Evolutionary conservation across 768 basidiomycete genomes (phyloP).

Genomic region (Strobilomyces confusus): DNA sequence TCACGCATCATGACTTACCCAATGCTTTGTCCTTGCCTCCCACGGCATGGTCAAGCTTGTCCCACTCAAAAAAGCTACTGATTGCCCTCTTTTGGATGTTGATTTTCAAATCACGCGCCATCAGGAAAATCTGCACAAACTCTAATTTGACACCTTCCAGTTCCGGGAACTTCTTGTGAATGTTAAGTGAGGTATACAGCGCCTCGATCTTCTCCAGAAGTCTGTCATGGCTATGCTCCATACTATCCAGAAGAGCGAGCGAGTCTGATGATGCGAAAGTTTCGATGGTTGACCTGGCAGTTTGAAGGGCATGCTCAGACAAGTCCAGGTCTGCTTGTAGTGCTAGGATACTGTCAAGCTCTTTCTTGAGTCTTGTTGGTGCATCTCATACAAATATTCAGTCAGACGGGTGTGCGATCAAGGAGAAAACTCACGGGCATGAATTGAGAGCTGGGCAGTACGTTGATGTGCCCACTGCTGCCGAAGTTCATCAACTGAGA

Average conservation of each 20-base stretch:
- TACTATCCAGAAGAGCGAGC: too few species aligned
- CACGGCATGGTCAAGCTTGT: constrained; percentile 21
- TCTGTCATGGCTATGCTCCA: too few species aligned
- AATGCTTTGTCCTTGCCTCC: constrained; percentile 17
- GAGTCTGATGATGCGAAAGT: constrained; percentile 16
- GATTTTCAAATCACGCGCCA: background rate
- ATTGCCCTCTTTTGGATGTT: background rate
- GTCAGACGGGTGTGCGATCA: too few species aligned
- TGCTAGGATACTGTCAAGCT: background rate
- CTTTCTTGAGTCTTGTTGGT: constrained; percentile 1
- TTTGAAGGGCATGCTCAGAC: constrained; percentile 22
- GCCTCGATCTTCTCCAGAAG: constrained; percentile 4
- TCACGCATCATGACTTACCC: too few species aligned
- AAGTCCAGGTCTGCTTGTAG: constrained; percentile 29
- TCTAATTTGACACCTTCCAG: background rate
- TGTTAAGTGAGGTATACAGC: background rate
- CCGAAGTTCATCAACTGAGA: background rate
- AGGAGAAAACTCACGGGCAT: background rate
- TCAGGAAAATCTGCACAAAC: background rate
- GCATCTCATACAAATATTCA: background rate
- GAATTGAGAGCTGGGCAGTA: background rate
- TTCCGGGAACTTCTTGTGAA: background rate
- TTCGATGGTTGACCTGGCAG: constrained; percentile 4
- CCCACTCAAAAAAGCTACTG: constrained; percentile 9
- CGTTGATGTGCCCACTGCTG: background rate